Base-by-base conservation (phyloP, 2,329 filamentous ascomycete genomes). In the Botryotinia narcissicola region DNA sequence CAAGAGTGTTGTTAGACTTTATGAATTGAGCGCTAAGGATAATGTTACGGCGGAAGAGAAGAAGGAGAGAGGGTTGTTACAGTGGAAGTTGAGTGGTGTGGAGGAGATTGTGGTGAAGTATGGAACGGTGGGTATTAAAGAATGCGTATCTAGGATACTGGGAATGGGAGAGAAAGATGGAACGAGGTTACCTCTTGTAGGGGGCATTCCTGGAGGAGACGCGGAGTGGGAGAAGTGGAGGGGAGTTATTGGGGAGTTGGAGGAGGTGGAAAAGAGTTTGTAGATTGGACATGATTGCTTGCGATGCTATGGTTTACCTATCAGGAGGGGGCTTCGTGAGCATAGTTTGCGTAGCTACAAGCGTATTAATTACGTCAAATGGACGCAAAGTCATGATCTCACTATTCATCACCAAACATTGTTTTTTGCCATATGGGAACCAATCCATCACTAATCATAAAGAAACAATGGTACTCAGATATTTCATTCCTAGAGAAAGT, bases 111-210 rank as follows among this genome's bases (percentile, higher is more conserved):
- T 92, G 71, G 89, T 86, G 0, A 85, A 82, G 75, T 88, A 85
- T 80, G 89, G 90, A 0, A 87, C 87, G 0, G 85, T 91, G 0
- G 90, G 90, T 2, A 90, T 92, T 79, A 91, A 91, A 80, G 90
- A 92, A 81, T 89, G 86, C 0, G 84, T 89, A 9, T 86, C 86
- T 73, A 82, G 89, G 60, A 82, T 90, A n/a, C 84, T 89, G 74
- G 86, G 87, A 0, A 84, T 90, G 72, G 90, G 90, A 1, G 87
- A 88, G 70, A 80, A 83, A 72, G 88, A 90, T 74, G 89, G 89
- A 20, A 89, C 87, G 10, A 83, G 90, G 73, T 78, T 91, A 75
- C 90, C 89, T 3, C 82, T 91, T 54, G 81, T 83, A 54, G 88
- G 88, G 1, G 88, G 88, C 1, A 84, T 91, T 73, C 86, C 87